Evolutionary conservation across 1,284 basidiomycete genomes (phyloP).

Genomic region (Tylopilus sp.): DNA sequence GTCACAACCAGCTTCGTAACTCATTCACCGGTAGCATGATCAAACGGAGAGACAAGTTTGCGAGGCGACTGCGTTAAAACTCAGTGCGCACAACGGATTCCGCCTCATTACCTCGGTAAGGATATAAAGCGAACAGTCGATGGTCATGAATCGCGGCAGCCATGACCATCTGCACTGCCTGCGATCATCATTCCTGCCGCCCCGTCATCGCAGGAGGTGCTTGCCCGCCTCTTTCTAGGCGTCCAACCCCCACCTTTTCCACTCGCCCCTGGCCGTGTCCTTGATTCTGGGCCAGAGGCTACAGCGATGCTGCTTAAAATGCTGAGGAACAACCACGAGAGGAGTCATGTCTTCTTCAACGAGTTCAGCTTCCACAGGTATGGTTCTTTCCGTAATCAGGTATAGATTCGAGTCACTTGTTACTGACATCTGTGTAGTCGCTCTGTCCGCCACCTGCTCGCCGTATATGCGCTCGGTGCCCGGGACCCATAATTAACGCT

Average conservation of each 20-base stretch:
- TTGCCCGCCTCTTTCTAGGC: constrained; percentile 38
- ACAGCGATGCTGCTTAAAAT: constrained; percentile 41
- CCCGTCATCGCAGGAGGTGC: constrained; percentile 17
- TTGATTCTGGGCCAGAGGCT: constrained; percentile 50
- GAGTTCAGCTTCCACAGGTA: constrained; percentile 58
- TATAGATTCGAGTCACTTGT: neutral
- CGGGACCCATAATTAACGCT: constrained; percentile 36
- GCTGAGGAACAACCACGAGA: constrained; percentile 54
- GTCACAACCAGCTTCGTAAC: neutral
- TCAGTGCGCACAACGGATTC: constrained; percentile 7
- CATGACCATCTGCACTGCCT: constrained; percentile 28
- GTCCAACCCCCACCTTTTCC: constrained; percentile 36
- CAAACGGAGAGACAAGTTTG: neutral
- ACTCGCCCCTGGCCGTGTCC: constrained; percentile 37
- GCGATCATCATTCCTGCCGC: constrained; percentile 16
- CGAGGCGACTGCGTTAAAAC: neutral
- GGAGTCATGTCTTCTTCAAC: constrained; percentile 62
- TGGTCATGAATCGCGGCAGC: neutral
- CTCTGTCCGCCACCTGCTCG: constrained; percentile 40
- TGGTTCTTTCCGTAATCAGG: constrained; percentile 2
- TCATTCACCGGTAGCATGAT: neutral
- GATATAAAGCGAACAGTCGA: constrained; percentile 12
- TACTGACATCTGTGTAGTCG: constrained; percentile 32
- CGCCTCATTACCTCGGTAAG: constrained; percentile 4
- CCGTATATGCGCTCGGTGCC: constrained; percentile 43